Conservation (phyloP, 2,329 filamentous ascomycete genomes). For the Hypoxylon sp. region DNA sequence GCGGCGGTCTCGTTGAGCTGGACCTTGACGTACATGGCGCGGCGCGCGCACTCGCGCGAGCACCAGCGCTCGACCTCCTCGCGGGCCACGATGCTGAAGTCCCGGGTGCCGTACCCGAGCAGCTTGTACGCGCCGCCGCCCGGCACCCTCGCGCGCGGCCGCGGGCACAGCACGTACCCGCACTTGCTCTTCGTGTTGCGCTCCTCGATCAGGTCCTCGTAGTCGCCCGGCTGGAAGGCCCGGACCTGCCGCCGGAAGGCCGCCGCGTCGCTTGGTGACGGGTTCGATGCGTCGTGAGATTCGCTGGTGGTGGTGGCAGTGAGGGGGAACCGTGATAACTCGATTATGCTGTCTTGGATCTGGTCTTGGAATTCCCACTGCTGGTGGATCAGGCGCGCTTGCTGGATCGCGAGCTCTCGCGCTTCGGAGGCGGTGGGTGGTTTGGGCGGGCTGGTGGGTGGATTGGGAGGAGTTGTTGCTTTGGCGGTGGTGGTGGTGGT, state of each 20-base stretch:
- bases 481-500: constrained; percentile 52
- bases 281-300: constrained; percentile 27
- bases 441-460: constrained; percentile 35
- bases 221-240: constrained; percentile 86
- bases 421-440: too few relatives aligned
- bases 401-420: constrained; percentile 76
- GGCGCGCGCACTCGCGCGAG: constrained; percentile 76
- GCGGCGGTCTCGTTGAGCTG: constrained; percentile 87
- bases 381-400: constrained; percentile 83
- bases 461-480: constrained; percentile 25
- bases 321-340: constrained; percentile 69
- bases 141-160: constrained; percentile 64
- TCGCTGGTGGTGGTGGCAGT: constrained; percentile 40
- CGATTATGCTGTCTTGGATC: constrained; percentile 76
- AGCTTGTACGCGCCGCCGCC: constrained; percentile 74
- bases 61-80: constrained; percentile 88
- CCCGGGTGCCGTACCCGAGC: constrained; percentile 59
- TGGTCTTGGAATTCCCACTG: constrained; percentile 79
- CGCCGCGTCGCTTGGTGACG: constrained; percentile 48
- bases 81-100: constrained; percentile 73
- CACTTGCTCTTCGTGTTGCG: constrained; percentile 84
- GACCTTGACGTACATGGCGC: constrained; percentile 85
- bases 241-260: constrained; percentile 73
- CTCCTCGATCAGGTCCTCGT: constrained; percentile 87
- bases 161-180: constrained; percentile 82